Percentiles rank a stretch among this genome's conserved stretches.
Conservation (phyloP, 805 yeast species). For the Candida peoriensis region DNA sequence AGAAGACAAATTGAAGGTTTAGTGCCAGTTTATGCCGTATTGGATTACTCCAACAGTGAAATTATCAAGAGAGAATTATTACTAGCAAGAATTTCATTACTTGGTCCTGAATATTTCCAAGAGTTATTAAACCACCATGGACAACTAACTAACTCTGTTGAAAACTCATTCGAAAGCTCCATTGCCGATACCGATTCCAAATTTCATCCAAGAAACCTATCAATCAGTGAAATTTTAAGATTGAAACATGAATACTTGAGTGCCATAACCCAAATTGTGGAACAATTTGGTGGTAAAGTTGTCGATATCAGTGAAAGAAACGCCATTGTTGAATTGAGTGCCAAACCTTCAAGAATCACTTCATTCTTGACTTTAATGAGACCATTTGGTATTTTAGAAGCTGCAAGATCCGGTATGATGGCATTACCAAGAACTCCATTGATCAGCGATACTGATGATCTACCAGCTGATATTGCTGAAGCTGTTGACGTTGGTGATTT, state of each 20-base stretch:
- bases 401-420: slow-evolving; percentile 98
- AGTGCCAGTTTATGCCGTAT: slow-evolving; percentile 97
- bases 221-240: slow-evolving; percentile 89
- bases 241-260: slow-evolving; percentile 87
- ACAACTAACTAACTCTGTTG: slow-evolving; percentile 20
- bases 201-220: slow-evolving; percentile 85
- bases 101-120: slow-evolving; percentile 98
- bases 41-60: slow-evolving; percentile 88
- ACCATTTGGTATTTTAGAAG: slow-evolving; percentile 95
- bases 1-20: slow-evolving; percentile 96
- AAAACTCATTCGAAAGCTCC: neutral
- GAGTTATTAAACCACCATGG: slow-evolving; percentile 84
- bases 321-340: slow-evolving; percentile 89
- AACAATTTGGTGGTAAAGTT: slow-evolving; percentile 88
- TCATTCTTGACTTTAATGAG: slow-evolving; percentile 84
- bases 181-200: slow-evolving; percentile 28
- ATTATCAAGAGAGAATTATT: slow-evolving; percentile 88
- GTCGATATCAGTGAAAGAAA: slow-evolving; percentile 91
- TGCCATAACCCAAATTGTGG: slow-evolving; percentile 73
- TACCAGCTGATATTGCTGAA: slow-evolving; percentile 42
- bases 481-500: slow-evolving; percentile 82
- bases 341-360: slow-evolving; percentile 86
- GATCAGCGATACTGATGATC: slow-evolving; percentile 7
- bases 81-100: slow-evolving; percentile 83
- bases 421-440: slow-evolving; percentile 92